Percentiles rank a stretch among this genome's conserved stretches.
phyloP scores from a whole-genome alignment of 768 basidiomycete genomes.

The Xanthoconium stramineum region DNA sequence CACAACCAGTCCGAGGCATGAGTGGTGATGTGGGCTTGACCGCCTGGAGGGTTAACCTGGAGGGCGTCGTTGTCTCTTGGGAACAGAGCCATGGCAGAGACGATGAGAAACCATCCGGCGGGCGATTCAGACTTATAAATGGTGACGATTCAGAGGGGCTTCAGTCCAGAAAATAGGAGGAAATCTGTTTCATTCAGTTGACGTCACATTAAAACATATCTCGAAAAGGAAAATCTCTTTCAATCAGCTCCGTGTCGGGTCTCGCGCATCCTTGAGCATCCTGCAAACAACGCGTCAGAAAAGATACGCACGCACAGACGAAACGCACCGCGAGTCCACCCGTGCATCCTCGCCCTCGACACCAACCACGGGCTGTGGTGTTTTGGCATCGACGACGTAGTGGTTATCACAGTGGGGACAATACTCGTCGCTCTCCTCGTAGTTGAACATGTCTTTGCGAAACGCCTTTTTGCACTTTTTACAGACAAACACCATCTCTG shows the following conservation, averaged over 20 bases:
- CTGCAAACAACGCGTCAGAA: conserved; percentile 34
- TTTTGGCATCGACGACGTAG: conserved; percentile 94
- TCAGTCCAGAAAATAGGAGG: conserved; percentile 19
- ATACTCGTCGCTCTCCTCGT: conserved; percentile 97
- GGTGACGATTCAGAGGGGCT: conserved; percentile 11
- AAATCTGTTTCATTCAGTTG: conserved; percentile 14
- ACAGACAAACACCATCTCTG: conserved; percentile 82
- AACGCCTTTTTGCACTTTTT: conserved; percentile 96
- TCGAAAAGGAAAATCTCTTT: conserved; percentile 8
- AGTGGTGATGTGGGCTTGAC: conserved; percentile 39
- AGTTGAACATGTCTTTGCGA: conserved; percentile 86
- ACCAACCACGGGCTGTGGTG: conserved; percentile 77
- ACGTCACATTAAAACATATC: conserved; percentile 22
- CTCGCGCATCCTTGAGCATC: conserved; percentile 87
- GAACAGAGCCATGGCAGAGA: conserved; percentile 19
- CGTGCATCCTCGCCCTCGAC: conserved; percentile 92
- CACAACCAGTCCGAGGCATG: conserved; percentile 52
- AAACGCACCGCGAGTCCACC: conserved; percentile 74
- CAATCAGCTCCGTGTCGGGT: conserved; percentile 42
- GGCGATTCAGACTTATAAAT: conserved; percentile 1
- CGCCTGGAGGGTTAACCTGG: conserved; percentile 34
- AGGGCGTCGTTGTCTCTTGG: conserved; percentile 32
- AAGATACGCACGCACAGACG: background rate
- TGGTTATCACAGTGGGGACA: conserved; percentile 99
- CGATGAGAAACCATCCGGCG: background rate